These are phyloP conservation scores for Suhomyces terraborum DNA, from an alignment of 1,139 yeast species.

Conservation along the genomic window DNA sequence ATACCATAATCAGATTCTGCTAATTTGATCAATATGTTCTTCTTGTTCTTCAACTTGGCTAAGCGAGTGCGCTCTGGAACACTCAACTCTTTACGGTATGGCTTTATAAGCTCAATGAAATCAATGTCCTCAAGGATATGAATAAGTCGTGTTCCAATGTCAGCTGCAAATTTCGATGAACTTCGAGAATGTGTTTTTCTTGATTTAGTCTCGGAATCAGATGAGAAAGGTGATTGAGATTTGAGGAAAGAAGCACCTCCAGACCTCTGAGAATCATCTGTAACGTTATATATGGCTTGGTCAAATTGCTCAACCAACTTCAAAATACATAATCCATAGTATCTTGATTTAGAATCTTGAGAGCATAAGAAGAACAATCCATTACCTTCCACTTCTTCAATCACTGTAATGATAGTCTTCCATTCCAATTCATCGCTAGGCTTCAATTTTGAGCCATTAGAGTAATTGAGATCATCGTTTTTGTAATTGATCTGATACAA, in stretches of 20 bases:
- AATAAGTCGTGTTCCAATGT: slow-evolving; percentile 74
- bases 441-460: slow-evolving; percentile 27
- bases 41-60: slow-evolving; percentile 60
- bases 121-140: slow-evolving; percentile 75
- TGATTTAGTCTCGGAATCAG: slow-evolving; percentile 4
- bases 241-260: slow-evolving; percentile 1
- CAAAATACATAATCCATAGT: slow-evolving; percentile 71
- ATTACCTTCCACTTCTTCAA: slow-evolving; percentile 95
- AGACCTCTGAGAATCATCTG: slow-evolving; percentile 23
- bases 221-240: slow-evolving; percentile 6
- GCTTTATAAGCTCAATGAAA: slow-evolving; percentile 62
- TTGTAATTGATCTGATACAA: slow-evolving; percentile 47
- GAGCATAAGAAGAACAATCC: slow-evolving; percentile 91
- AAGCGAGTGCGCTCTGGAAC: slow-evolving; percentile 79
- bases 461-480: slow-evolving; percentile 34
- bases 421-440: slow-evolving; percentile 72
- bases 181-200: slow-evolving; percentile 52
- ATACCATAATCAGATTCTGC: slow-evolving; percentile 95
- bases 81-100: slow-evolving; percentile 65
- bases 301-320: slow-evolving; percentile 83
- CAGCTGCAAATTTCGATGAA: slow-evolving; percentile 76
- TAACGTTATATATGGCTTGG: slow-evolving; percentile 64
- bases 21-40: slow-evolving; percentile 65
- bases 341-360: slow-evolving; percentile 75
- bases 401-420: slow-evolving; percentile 75